Conservation (phyloP, 192 early-diverging fungal genomes). For the Entomortierella chlamydospora region DNA sequence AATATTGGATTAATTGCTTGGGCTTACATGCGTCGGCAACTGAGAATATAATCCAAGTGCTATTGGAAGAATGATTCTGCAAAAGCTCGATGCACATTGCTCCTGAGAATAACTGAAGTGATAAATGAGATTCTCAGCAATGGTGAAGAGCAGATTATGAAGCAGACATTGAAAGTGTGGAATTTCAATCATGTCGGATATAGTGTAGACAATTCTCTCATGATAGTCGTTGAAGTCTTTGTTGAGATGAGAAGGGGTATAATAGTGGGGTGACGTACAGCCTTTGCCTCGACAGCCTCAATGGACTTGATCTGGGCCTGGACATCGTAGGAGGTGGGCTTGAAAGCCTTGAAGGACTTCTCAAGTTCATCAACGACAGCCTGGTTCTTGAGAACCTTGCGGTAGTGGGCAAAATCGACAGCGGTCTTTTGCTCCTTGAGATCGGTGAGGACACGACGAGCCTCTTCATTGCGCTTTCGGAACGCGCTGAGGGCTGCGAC, state of each 20-base stretch:
- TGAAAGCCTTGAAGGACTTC: constrained; percentile 84
- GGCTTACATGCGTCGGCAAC: background rate
- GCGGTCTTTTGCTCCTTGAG: constrained; percentile 84
- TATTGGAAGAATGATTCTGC: too few relatives aligned
- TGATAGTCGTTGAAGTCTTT: too few relatives aligned
- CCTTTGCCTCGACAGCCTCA: constrained; percentile 80
- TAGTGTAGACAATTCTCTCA: too few relatives aligned
- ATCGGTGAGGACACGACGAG: constrained; percentile 82
- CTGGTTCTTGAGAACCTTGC: constrained; percentile 90
- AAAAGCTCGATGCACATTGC: too few relatives aligned
- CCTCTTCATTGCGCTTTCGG: constrained; percentile 95
- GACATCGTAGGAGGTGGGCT: constrained; percentile 86
- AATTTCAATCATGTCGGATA: too few relatives aligned
- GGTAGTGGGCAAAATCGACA: constrained; percentile 92
- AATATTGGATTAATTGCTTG: background rate
- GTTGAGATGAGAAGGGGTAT: too few relatives aligned
- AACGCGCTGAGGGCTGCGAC: constrained; percentile 86
- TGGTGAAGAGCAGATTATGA: too few relatives aligned
- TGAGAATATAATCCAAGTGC: too few relatives aligned
- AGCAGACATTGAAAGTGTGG: too few relatives aligned
- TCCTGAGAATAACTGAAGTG: too few relatives aligned
- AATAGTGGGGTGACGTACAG: constrained; percentile 60
- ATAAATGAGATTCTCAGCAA: too few relatives aligned
- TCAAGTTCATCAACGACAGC: constrained; percentile 91
- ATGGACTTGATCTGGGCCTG: constrained; percentile 86